Evolutionary conservation across 208 protist species (phyloP), one percentile per base, ranked within the genome.

Genomic region (Endotrypanum monterogeii): DNA sequence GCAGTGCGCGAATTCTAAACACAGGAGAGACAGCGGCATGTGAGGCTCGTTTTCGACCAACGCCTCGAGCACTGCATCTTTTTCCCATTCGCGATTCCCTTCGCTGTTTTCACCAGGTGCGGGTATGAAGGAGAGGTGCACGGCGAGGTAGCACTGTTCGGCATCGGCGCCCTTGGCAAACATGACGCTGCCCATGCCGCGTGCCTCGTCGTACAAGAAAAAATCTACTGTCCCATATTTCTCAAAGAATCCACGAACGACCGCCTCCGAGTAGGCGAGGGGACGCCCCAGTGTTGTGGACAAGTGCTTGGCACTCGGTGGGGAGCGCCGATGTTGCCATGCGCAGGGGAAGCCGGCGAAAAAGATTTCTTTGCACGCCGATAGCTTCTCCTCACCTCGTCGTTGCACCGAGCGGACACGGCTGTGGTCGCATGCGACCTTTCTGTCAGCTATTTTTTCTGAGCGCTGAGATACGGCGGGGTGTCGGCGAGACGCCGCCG

Each of bases 171-270:
- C 88, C 23, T 76, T 51, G 9, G 48, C 82, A 69, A 92, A 93
- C 37, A 77, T 84, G 25, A 95, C 88, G 66, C 85, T 89, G 63
- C 90, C 90, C 52, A 91, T 84, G 37, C 90, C 90, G 18, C 79
- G 78, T 0, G 70, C 61, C 30, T 73, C 80, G 55, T 91, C 84
- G 74, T 89, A 93, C 25, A 84, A 66, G 50, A 93, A 75, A 2
- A 69, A 20, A 25, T 85, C 73, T 16, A 95, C 76, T 5, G 46
- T 12, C 16, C 90, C 90, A 73, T 89, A 92, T 32, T 86, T 76
- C n/a, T 77, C 52, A 62, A 95, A 95, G 63, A 93, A 89, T 41
- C 83, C 80, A 37, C 63, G 68, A 3, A 93, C 78, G 30, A 82
- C 86, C 55, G 60, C 2, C n/a, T 74, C 51, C 0, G 79, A 71